These are phyloP conservation scores for Phytopythium chamaehyphon DNA, from an alignment of 352 stramenopile genomes.

Conservation along the genomic window DNA sequence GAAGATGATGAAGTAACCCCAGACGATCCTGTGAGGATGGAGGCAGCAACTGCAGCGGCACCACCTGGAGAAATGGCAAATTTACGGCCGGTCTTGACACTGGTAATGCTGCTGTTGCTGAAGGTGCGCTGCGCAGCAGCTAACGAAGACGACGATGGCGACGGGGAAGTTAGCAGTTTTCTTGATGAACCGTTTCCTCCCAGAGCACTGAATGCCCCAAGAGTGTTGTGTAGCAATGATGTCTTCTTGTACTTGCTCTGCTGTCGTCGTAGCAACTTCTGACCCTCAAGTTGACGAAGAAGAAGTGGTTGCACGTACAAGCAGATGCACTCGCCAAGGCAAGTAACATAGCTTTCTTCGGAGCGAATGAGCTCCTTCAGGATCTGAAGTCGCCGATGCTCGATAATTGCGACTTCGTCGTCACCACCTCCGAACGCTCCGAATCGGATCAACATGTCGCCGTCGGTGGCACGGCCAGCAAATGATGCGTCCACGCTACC, in stretches of 20 bases:
- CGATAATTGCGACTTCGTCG: constrained; percentile 50
- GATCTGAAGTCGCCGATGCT: constrained; percentile 67
- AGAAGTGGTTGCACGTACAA: constrained; percentile 80
- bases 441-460: constrained; percentile 28
- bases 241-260: constrained; percentile 65
- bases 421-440: constrained; percentile 21
- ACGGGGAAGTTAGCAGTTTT: constrained; percentile 5
- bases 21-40: background rate
- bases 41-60: constrained; percentile 1
- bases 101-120: constrained; percentile 48
- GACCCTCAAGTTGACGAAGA: constrained; percentile 72
- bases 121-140: constrained; percentile 15
- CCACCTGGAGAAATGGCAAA: constrained; percentile 21
- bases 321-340: constrained; percentile 78
- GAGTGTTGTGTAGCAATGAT: constrained; percentile 31
- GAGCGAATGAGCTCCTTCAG: constrained; percentile 82
- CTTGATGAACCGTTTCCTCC: constrained; percentile 2
- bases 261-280: constrained; percentile 52
- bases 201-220: constrained; percentile 5
- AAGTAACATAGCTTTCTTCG: constrained; percentile 81
- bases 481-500: constrained; percentile 1
- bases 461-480: constrained; percentile 14
- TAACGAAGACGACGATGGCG: constrained; percentile 2
- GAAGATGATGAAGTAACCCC: background rate
- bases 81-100: constrained; percentile 25